A percentile compares a stretch with the other conserved stretches of the same genome.
Evolutionary conservation across 352 stramenopile species (phyloP).

Genomic region (Phytopythium boreale): DNA sequence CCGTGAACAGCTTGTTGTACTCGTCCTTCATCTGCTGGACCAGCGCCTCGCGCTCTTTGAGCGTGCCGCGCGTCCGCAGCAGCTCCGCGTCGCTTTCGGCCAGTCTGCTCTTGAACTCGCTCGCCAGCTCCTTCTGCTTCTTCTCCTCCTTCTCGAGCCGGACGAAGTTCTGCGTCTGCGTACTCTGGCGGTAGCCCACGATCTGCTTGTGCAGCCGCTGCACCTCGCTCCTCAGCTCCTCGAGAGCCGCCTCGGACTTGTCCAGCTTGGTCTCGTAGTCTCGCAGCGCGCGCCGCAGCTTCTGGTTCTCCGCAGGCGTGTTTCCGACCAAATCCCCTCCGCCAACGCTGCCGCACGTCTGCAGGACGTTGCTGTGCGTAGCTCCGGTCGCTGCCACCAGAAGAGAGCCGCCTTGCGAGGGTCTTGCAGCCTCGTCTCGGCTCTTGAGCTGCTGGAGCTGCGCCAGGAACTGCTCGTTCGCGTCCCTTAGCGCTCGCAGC

Average conservation of each 20-base stretch:
- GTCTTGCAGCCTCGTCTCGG: not conserved
- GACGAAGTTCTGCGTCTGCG: slow-evolving; percentile 41
- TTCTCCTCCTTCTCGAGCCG: slow-evolving; percentile 54
- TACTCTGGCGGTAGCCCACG: slow-evolving; percentile 41
- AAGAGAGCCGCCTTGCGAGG: too few relatives aligned
- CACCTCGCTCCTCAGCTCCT: slow-evolving; percentile 35
- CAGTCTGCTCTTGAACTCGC: slow-evolving; percentile 25
- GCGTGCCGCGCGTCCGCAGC: slow-evolving; percentile 35
- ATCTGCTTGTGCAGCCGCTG: slow-evolving; percentile 59
- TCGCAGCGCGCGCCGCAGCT: slow-evolving; percentile 40
- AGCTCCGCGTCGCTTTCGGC: slow-evolving; percentile 46
- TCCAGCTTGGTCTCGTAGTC: slow-evolving; percentile 52
- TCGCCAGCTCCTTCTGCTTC: slow-evolving; percentile 21
- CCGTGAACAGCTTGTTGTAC: slow-evolving; percentile 68
- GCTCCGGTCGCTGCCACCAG: not conserved
- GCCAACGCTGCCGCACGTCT: not conserved
- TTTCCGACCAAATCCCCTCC: slow-evolving; percentile 1
- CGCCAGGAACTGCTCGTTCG: not conserved
- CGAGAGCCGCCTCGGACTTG: slow-evolving; percentile 35
- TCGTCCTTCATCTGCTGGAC: slow-evolving; percentile 65
- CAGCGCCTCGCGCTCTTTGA: slow-evolving; percentile 53
- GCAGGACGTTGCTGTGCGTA: not conserved
- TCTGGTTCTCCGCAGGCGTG: slow-evolving; percentile 50
- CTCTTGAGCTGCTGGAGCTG: slow-evolving; percentile 1
- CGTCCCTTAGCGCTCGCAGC: not conserved